Base-by-base conservation (phyloP, 441 rosid genomes). In the Flueggea neowawraea region DNA sequence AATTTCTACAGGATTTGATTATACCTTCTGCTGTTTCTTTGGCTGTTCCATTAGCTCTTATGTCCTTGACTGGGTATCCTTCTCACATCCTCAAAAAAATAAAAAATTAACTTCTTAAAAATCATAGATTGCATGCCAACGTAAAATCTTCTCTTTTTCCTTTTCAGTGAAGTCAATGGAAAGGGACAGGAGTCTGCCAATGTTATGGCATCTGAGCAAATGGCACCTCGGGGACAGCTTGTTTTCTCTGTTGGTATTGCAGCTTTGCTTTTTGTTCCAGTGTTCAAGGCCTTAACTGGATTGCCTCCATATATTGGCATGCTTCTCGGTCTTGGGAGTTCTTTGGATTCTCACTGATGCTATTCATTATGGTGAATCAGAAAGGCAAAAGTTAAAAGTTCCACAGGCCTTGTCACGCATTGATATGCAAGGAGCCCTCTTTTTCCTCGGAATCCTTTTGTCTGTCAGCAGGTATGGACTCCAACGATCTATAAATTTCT, bases 321-420 rank as follows among this genome's bases (percentile, higher is more conserved):
- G 69, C 84, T 94, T 71, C 78, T 94, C 15, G 97, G 97, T 44
- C 98, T 94, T 36, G 95, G n/a, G 98, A 79, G 97, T 90, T 68
- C 96, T 94, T 16, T 94, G 98, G 98, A 79, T 90, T 80, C 86
- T 94, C 64, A 94, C 99, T 0, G 99, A 94, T 70, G 97, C 96
- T 60, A 90, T 94, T 78, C 98, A 90, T 70, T 94, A 82, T 47
- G 96, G 98, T 33, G 95, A 94, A 77, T 88, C 96, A 6, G 94
- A 89, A 75, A 79, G 91, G 75, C 95, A 90, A 72, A 76, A 60
- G 76, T 77, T 94, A 58, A 94, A 87, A 75, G 98, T 94, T 62
- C 97, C 97, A n/a, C 97, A 94, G 72, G 98, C 98, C 58, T 76
- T 94, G 64, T 94, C 98, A 41, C 80, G 94, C 59, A 90, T 94